Evolutionary conservation across 1,139 yeast genomes (phyloP), one percentile per base, ranked within the genome.

Genomic region (Taphrina confusa): DNA sequence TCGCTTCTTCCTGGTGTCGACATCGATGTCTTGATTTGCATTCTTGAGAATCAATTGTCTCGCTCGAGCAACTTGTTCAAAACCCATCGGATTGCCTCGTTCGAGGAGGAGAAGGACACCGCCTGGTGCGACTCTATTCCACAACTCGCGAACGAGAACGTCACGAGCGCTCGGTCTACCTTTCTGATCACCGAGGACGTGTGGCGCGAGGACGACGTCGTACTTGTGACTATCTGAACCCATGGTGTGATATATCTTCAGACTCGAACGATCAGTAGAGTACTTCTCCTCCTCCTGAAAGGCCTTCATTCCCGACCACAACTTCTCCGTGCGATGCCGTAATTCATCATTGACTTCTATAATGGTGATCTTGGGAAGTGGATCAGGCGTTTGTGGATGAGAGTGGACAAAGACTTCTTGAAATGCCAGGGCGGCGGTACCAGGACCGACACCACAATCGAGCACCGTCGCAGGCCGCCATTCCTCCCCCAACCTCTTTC

Each of bases 401-500:
- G 45, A 75, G 2, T 77, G 78, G 0, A 88, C 90, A 83, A 87
- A 80, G 0, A 90, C 69, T 67, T 90, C 96, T 69, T 90, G 88
- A 62, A 90, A 75, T 0, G 95, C 98, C 8, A 91, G 76, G 76
- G 92, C 84, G 0, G 97, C 97, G 0, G 95, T 85, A 0, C 92
- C 94, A 0, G 98, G 97, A 0, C 98, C 98, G 69, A 80, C 84
- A 0, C 97, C 95, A 5, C 89, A 81, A 68, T 89, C 95, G 61
- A 92, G 76, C 0, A 92, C 80, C 14, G 80, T 75, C 31, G 78
- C 70, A 0, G 97, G 97, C 33, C 73, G 72, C 73, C 90, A 88
- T 0, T 73, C 76, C 1, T 70, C 70, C 0, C 79, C 80, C 54
- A 70, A 63, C 56, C 94, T 75, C 55, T 80, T 79, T 65, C 81